Evolutionary conservation across 805 yeast species (phyloP), one percentile per base, ranked within the genome.

Genomic region (Ogataea neopini): DNA sequence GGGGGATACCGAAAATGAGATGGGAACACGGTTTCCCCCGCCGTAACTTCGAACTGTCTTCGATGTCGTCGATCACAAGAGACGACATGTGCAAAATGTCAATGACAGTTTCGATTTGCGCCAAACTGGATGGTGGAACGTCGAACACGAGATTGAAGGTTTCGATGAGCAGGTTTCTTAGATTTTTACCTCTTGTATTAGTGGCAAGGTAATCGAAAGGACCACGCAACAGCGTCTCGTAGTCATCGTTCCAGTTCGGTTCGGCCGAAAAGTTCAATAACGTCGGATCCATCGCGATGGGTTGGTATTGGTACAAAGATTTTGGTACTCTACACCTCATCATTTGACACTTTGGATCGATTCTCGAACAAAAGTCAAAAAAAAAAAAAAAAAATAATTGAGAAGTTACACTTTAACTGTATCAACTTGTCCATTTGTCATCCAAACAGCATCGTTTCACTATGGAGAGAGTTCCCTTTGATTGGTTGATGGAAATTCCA

Each of bases 1-100:
- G 79, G 0, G 96, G 89, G 0, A 75, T 64, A 0, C 98, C 98
- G 62, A 70, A 91, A 14, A 84, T 74, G 42, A 78, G 66, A 63
- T 91, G 97, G 0, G 96, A 87, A 4, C 88, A 82, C 1, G 90
- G 89, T 29, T 71, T 65, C 1, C 97, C 97, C 34, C 98, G 66
- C 54, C 98, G 72, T 38, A 81, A 68, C 17, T 66, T 68, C 0
- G 96, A 85, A 34, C 67, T 72, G 63, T 91, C 98, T 61, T 91
- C 98, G 22, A 91, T 86, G 59, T 91, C 98, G 64, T 91, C 98
- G 33, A 91, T 80, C 44, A 86, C 66, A 48, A 86, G 63, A 9
- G 89, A 82, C 0, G 90, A 79, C 4, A 79, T 74, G 62, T 86
- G 94, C 23, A 86, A 65, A 36, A 76, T 74, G 50, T 78, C 81